Evolutionary conservation across 2,329 filamentous ascomycete species (phyloP).

Genomic region (Parastagonospora avenae): DNA sequence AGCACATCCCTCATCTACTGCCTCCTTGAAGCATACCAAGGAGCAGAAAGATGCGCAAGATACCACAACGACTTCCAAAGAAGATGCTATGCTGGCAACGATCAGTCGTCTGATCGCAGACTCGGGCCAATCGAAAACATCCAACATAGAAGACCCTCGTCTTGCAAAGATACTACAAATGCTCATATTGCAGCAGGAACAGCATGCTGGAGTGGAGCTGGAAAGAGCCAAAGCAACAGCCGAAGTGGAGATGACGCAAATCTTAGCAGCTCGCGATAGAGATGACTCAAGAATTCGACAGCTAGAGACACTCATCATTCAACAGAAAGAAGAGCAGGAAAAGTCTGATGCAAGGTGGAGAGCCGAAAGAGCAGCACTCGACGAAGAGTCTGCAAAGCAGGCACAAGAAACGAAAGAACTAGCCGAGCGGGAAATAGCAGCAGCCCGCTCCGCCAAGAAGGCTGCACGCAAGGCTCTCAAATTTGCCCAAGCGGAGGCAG

Average conservation of each 20-base stretch:
- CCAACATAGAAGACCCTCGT: neutral
- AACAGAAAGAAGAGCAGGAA: conserved; percentile 3
- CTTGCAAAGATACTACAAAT: conserved; percentile 12
- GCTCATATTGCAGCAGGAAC: conserved; percentile 11
- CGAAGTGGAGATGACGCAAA: conserved; percentile 4
- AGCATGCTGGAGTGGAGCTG: neutral
- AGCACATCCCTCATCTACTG: too few relatives aligned
- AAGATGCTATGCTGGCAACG: neutral
- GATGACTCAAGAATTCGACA: conserved; percentile 1
- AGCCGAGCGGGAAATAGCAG: conserved; percentile 10
- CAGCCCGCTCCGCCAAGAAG: conserved; percentile 10
- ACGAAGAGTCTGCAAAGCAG: conserved; percentile 5
- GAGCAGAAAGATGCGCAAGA: too few relatives aligned
- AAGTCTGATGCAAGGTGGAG: conserved; percentile 5
- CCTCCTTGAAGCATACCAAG: too few relatives aligned
- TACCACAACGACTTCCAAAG: too few relatives aligned
- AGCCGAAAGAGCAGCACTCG: conserved; percentile 3
- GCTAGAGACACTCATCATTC: conserved; percentile 3
- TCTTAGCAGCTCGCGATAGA: neutral
- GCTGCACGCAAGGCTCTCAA: conserved; percentile 13
- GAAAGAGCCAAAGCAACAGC: conserved; percentile 4
- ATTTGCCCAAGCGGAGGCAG: conserved; percentile 8
- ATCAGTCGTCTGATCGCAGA: neutral
- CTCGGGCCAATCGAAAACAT: too few relatives aligned
- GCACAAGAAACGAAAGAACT: conserved; percentile 8